Percentiles rank a stretch among this genome's conserved stretches.
Evolutionary conservation across 768 basidiomycete genomes (phyloP).

Genomic region (Calocybe indica): DNA sequence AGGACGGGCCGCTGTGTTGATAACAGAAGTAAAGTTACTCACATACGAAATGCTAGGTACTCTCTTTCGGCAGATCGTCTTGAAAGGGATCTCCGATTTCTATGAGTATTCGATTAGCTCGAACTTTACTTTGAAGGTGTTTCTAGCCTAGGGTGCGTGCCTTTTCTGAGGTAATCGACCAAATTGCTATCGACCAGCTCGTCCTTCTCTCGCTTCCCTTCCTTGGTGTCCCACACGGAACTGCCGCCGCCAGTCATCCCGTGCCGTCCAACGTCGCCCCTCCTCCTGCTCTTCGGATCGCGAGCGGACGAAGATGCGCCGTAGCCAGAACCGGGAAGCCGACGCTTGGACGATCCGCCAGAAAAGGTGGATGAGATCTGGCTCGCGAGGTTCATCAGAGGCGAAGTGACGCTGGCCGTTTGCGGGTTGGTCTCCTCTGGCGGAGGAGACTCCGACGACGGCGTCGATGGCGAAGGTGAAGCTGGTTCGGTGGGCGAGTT

Average conservation of each 20-base stretch:
- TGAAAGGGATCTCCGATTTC: conserved; percentile 55
- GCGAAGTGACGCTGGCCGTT: too few species aligned
- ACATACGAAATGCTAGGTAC: too few species aligned
- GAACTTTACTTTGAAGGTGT: not conserved
- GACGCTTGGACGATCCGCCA: conserved; percentile 33
- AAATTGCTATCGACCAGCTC: conserved; percentile 44
- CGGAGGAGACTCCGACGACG: too few species aligned
- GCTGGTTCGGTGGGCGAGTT: too few species aligned
- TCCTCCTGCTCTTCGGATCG: conserved; percentile 45
- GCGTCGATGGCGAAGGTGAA: too few species aligned
- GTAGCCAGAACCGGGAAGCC: conserved; percentile 42
- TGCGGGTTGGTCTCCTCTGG: too few species aligned
- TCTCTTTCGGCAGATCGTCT: conserved; percentile 23
- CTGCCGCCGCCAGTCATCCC: conserved; percentile 10
- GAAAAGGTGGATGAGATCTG: too few species aligned
- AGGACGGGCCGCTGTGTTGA: too few species aligned
- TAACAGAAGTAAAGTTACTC: too few species aligned
- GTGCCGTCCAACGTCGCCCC: conserved; percentile 32
- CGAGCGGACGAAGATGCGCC: conserved; percentile 35
- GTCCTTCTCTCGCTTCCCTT: conserved; percentile 47
- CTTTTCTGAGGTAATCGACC: conserved; percentile 52
- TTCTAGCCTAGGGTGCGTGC: conserved; percentile 21
- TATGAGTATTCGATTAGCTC: conserved; percentile 12
- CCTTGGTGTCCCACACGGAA: conserved; percentile 25
- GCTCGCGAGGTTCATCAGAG: too few species aligned